A percentile compares a stretch with the other conserved stretches of the same genome.
These are phyloP conservation scores for Trametes gibbosa DNA, from an alignment of 768 basidiomycete species.

Conservation along the genomic window DNA sequence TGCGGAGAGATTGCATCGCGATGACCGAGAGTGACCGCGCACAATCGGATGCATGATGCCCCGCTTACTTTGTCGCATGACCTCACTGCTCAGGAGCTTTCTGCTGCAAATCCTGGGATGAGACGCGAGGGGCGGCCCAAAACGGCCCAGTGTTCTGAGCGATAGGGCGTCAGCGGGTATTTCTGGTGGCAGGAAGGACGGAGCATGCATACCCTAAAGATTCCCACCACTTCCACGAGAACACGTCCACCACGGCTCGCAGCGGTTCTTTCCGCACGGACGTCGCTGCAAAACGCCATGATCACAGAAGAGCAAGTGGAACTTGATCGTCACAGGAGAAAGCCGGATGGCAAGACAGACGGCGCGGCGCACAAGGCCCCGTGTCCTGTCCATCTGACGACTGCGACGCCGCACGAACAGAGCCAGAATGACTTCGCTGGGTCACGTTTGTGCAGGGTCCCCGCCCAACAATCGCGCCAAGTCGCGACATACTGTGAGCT, in stretches of 20 bases:
- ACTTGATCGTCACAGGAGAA: constrained; percentile 6
- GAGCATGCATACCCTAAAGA: constrained; percentile 3
- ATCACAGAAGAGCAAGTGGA: constrained; percentile 2
- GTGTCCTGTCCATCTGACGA: constrained; percentile 20
- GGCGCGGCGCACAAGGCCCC: constrained; percentile 2
- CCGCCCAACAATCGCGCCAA: constrained; percentile 5
- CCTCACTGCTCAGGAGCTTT: not conserved
- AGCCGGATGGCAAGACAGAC: constrained; percentile 8
- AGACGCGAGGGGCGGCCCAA: not conserved
- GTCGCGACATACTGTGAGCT: not conserved
- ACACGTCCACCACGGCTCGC: not conserved
- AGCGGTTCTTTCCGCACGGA: not conserved
- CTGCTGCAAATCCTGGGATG: no score
- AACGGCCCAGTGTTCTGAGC: not conserved
- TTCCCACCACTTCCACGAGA: constrained; percentile 7
- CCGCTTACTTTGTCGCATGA: not conserved
- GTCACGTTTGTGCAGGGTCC: constrained; percentile 12
- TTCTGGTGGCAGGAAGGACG: not conserved
- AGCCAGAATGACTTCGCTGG: not conserved
- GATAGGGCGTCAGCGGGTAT: constrained; percentile 1
- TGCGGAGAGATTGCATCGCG: not conserved
- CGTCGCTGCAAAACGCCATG: not conserved
- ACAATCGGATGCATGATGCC: not conserved
- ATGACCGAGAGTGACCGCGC: not conserved
- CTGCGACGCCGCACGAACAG: constrained; percentile 3